Evolutionary conservation across 2,329 filamentous ascomycete genomes (phyloP).

Genomic region (Talaromyces piceae): DNA sequence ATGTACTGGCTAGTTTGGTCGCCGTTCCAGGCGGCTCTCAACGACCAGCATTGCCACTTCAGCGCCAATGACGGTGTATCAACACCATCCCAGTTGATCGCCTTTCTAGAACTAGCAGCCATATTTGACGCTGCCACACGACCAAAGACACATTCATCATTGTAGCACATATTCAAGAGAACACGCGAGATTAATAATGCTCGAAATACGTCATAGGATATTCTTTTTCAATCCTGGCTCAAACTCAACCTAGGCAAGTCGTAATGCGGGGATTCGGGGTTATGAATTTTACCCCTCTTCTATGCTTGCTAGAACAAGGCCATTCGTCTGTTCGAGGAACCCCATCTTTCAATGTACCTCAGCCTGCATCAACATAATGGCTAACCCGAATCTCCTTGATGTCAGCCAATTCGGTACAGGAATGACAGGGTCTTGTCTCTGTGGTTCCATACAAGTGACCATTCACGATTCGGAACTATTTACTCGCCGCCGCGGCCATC

Average conservation of each 20-base stretch:
- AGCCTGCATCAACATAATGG: background rate
- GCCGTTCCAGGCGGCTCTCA: background rate
- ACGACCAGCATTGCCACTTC: background rate
- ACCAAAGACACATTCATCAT: too few relatives aligned
- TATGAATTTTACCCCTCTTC: too few relatives aligned
- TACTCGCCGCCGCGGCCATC: slow-evolving; percentile 36
- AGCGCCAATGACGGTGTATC: slow-evolving; percentile 1
- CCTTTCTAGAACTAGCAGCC: slow-evolving; percentile 1
- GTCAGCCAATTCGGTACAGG: background rate
- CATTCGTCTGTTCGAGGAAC: background rate
- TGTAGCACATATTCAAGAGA: too few relatives aligned
- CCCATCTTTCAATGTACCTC: background rate
- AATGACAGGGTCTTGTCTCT: slow-evolving; percentile 36
- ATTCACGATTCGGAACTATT: slow-evolving; percentile 44
- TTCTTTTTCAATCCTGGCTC: too few relatives aligned
- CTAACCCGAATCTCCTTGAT: background rate
- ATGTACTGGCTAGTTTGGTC: background rate
- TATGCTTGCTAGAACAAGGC: background rate
- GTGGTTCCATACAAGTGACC: slow-evolving; percentile 42
- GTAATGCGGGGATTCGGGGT: too few relatives aligned
- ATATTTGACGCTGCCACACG: too few relatives aligned
- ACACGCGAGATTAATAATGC: too few relatives aligned
- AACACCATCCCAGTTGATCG: background rate
- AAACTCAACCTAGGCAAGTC: too few relatives aligned
- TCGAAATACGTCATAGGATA: too few relatives aligned